Evolutionary conservation across 345 rosid species (phyloP).

Genomic region (Psidium friedrichsthalianum): DNA sequence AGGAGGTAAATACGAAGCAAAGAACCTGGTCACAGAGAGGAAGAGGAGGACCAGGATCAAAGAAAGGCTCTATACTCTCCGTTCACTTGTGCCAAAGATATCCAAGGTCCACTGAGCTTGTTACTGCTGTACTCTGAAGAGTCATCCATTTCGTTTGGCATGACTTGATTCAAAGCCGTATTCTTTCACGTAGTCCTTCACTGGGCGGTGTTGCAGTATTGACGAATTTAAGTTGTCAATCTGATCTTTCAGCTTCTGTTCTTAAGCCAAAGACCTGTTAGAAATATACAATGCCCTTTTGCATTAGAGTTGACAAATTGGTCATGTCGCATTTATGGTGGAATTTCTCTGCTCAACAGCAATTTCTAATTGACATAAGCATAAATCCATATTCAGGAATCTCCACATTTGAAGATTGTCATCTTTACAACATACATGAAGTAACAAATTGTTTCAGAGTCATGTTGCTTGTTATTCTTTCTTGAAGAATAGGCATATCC

Average conservation of each 20-base stretch:
- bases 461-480: background rate
- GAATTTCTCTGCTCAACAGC: background rate
- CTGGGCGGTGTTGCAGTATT: background rate
- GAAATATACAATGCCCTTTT: background rate
- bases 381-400: background rate
- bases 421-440: background rate
- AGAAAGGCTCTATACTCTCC: constrained; percentile 39
- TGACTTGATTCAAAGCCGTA: background rate
- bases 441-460: background rate
- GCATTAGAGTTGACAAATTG: background rate
- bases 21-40: constrained; percentile 78
- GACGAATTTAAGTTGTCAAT: background rate
- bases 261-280: background rate
- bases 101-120: constrained; percentile 46
- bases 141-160: background rate
- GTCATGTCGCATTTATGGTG: background rate
- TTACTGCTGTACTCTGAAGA: background rate
- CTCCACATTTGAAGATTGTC: background rate
- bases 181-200: background rate
- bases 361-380: background rate
- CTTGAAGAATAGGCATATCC: background rate
- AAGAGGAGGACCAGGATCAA: constrained; percentile 60
- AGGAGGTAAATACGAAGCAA: constrained; percentile 32
- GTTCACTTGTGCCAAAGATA: constrained; percentile 66
- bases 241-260: background rate